Evolutionary conservation across 2,329 filamentous ascomycete species (phyloP), one percentile per base, ranked within the genome.

Genomic region (Xylaria sp.): DNA sequence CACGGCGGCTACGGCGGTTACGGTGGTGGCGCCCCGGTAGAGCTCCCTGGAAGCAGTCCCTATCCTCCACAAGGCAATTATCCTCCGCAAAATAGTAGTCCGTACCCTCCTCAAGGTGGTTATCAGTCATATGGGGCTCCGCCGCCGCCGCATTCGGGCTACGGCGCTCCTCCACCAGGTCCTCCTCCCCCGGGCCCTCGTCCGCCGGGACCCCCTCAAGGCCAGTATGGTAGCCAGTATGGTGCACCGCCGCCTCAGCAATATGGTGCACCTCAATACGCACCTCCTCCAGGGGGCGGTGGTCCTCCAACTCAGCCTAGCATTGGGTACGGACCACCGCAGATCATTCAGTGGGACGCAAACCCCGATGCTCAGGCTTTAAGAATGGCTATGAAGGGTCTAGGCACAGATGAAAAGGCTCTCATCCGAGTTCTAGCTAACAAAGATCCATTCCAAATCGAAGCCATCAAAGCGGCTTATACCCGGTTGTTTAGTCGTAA

Each of bases 341-440:
- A 92, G 75, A 83, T 88, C 54, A 91, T 93, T 51, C 85, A 88
- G 34, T 90, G 86, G 84, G 90, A 97, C 71, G 90, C 89, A 56
- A 85, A 82, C 2, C 82, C 84, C 12, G 90, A 96, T 73, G 92
- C 93, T 0, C 88, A 93, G 65, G 87, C 85, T 3, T 83, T 97
- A 24, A 89, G 93, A 61, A 87, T 87, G 73, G 93, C 95, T 1
- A 97, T 98, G 93, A 97, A 97, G 80, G 94, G 94, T 0, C 93
- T 97, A 70, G 95, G 94, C 39, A 98, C 94, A 0, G 89, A 98
- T 75, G 94, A 98, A 79, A 91, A 89, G 75, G 80, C 86, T 0
- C 82, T 98, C 17, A 94, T 97, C 71, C 82, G 84, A 1, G 82
- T 90, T 2, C 83, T 98, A 8, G 82, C 91, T 2, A 87, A 85